Evolutionary conservation across 805 yeast species (phyloP).

Genomic region (Deakozyma indianensis): DNA sequence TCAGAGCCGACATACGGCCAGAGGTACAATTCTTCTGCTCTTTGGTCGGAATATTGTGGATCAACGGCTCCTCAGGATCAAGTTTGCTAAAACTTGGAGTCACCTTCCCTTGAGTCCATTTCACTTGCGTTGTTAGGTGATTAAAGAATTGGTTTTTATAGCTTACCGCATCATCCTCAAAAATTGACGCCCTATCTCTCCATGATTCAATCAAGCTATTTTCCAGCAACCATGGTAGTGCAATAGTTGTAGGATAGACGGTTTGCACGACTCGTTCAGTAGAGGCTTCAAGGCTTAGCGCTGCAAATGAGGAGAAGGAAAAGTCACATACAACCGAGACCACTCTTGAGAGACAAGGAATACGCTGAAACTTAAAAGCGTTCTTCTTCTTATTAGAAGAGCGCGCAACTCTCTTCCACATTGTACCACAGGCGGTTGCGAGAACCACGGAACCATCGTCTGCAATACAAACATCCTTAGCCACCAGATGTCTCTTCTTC

Average conservation of each 20-base stretch:
- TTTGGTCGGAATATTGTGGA: neutral
- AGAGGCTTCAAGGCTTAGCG: slow-evolving; percentile 49
- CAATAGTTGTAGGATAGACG: neutral
- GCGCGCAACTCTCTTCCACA: slow-evolving; percentile 28
- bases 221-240: neutral
- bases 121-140: no score
- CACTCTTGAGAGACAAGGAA: slow-evolving; percentile 42
- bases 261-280: slow-evolving; percentile 34
- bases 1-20: neutral
- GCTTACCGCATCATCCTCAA: no score
- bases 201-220: neutral
- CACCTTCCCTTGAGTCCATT: no score
- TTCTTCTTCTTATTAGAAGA: slow-evolving; percentile 20
- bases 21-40: neutral
- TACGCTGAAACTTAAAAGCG: slow-evolving; percentile 36
- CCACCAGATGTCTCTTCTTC: slow-evolving; percentile 35
- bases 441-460: slow-evolving; percentile 56
- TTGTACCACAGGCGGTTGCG: slow-evolving; percentile 57
- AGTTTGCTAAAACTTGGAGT: neutral
- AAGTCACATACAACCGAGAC: slow-evolving; percentile 53
- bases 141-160: no score
- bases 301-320: slow-evolving; percentile 48
- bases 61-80: neutral
- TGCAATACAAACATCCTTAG: slow-evolving; percentile 53
- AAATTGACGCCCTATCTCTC: neutral